phyloP scores from a whole-genome alignment of 345 rosid genomes.

The Moricandia arvensis region DNA sequence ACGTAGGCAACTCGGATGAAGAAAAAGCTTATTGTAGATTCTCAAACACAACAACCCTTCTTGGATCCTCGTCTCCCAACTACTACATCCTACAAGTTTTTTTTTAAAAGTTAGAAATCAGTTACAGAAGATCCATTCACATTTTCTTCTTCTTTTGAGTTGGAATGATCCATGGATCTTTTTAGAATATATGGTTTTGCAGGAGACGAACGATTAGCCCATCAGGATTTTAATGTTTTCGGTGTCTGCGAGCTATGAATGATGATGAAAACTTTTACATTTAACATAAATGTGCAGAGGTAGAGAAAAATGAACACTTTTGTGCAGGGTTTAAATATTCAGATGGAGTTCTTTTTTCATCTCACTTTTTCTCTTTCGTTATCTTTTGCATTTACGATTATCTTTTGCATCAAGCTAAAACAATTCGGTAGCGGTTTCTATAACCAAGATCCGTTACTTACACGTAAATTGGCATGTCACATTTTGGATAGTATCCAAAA shows the following conservation, averaged over 20 bases:
- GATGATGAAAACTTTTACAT: not conserved
- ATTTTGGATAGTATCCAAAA: too few species aligned
- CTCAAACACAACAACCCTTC: conserved; percentile 6
- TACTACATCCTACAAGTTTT: conserved; percentile 20
- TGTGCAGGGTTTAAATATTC: not conserved
- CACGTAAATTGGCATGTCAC: too few species aligned
- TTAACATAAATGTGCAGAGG: conserved; percentile 7
- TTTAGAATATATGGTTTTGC: conserved; percentile 11
- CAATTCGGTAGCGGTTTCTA: too few species aligned
- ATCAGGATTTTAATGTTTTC: conserved; percentile 13
- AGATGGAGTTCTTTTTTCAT: not conserved
- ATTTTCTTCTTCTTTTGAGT: conserved; percentile 10
- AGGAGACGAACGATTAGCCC: conserved; percentile 17
- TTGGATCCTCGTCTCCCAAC: not conserved
- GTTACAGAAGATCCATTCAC: conserved; percentile 14
- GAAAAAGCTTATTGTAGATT: conserved; percentile 34
- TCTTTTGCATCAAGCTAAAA: not conserved
- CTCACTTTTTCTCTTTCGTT: not conserved
- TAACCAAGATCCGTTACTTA: too few species aligned
- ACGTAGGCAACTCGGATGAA: conserved; percentile 48
- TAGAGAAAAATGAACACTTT: not conserved
- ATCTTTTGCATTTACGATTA: not conserved
- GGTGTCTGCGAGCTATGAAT: too few species aligned
- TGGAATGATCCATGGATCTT: conserved; percentile 23
- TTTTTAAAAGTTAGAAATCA: conserved; percentile 13